Conservation (phyloP, 208 protist genomes). For the Endotrypanum monterogeii region DNA sequence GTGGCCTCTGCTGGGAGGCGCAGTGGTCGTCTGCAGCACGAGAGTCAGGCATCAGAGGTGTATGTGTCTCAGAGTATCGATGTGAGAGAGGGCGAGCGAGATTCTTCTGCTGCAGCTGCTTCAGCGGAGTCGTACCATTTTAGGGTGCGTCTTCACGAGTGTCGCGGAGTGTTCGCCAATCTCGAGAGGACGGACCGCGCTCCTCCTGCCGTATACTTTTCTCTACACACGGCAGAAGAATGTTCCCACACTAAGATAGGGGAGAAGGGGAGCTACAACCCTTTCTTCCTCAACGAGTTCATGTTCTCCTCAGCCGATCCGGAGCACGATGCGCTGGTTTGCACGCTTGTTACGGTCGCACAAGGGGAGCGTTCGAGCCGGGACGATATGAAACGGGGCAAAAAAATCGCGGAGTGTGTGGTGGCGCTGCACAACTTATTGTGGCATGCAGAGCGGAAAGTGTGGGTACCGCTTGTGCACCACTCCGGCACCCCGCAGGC, state of each 20-base stretch:
- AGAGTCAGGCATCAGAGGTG: not conserved
- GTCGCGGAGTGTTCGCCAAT: constrained; percentile 39
- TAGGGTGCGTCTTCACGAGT: constrained; percentile 62
- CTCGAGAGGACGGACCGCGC: constrained; percentile 28
- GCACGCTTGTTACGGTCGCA: constrained; percentile 56
- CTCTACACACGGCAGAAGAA: constrained; percentile 59
- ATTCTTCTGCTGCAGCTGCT: not conserved
- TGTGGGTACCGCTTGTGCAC: constrained; percentile 76
- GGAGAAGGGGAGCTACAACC: constrained; percentile 40
- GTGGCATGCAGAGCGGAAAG: constrained; percentile 50
- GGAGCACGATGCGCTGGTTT: constrained; percentile 66
- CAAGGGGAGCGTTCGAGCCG: constrained; percentile 1
- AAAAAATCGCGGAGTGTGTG: constrained; percentile 73
- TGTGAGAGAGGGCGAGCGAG: not conserved
- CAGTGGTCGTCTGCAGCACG: not conserved
- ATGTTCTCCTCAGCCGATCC: constrained; percentile 56
- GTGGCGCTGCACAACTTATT: constrained; percentile 65
- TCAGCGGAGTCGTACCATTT: constrained; percentile 28
- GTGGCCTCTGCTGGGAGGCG: not conserved
- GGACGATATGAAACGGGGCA: constrained; percentile 13
- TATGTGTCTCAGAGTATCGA: not conserved
- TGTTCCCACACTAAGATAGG: constrained; percentile 58
- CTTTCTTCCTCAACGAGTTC: constrained; percentile 82
- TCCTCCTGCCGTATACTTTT: constrained; percentile 51
- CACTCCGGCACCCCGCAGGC: constrained; percentile 64